A percentile compares a stretch with the other conserved stretches of the same genome.
Evolutionary conservation across 148 eudicot species (phyloP).

Genomic region (Selenicereus undatus): DNA sequence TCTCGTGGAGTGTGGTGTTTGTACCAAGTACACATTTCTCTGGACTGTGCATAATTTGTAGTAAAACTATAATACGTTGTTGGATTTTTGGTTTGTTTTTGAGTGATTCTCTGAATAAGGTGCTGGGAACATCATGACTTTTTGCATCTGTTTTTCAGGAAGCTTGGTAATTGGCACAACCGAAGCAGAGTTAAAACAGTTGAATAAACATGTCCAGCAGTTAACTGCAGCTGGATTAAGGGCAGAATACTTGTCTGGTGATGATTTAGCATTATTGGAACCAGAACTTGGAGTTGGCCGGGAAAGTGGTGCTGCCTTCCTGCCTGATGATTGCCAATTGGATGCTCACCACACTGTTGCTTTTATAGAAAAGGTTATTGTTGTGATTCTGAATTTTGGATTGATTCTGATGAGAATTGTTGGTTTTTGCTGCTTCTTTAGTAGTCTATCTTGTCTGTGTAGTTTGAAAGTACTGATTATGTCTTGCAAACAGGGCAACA

Average conservation of each 20-base stretch:
- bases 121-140: not conserved
- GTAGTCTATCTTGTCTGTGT: conserved; percentile 12
- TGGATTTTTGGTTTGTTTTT: not conserved
- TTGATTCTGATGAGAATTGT: not conserved
- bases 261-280: conserved; percentile 50
- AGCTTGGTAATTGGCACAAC: conserved; percentile 86
- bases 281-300: conserved; percentile 61
- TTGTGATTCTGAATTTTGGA: not conserved
- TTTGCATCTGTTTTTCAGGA: conserved; percentile 39
- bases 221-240: conserved; percentile 62
- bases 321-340: conserved; percentile 76
- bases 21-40: not conserved
- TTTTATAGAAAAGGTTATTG: conserved; percentile 65
- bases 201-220: conserved; percentile 48
- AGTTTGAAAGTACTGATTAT: conserved; percentile 10
- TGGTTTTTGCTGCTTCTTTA: conserved; percentile 2
- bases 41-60: not conserved
- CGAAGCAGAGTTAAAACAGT: conserved; percentile 35
- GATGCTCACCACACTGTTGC: conserved; percentile 73
- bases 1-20: not conserved
- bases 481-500: conserved; percentile 52
- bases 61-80: not conserved
- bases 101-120: not conserved
- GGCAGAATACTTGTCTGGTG: conserved; percentile 56
- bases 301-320: conserved; percentile 66